These are phyloP conservation scores for Solanum sparsipilum DNA, from an alignment of 257 asterid species.

Conservation along the genomic window DNA sequence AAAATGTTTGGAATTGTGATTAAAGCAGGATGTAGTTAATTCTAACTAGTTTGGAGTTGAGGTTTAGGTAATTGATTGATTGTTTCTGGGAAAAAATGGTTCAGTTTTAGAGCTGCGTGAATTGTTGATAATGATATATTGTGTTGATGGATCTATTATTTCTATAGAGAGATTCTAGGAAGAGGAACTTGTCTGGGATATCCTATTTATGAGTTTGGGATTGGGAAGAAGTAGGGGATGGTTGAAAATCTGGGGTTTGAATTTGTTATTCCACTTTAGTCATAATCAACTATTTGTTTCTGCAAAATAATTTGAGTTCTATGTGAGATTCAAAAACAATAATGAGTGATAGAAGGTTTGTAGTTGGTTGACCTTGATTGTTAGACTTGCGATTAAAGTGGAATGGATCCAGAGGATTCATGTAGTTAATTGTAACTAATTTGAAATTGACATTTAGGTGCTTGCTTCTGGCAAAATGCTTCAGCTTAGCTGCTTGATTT, in stretches of 20 bases:
- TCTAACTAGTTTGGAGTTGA: not conserved
- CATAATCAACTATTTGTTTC: not conserved
- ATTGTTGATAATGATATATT: not conserved
- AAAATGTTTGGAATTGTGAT: not conserved
- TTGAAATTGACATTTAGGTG: not conserved
- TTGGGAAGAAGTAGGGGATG: not conserved
- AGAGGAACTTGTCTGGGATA: not conserved
- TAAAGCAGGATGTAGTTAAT: not conserved
- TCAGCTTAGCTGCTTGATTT: not conserved
- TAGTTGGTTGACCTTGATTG: not conserved
- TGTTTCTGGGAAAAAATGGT: not conserved
- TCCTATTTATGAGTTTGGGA: not conserved
- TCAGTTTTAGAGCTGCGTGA: not conserved
- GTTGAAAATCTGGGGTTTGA: not conserved
- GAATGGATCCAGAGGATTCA: not conserved
- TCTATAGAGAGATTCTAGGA: not conserved
- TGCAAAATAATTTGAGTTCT: not conserved
- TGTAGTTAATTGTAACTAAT: not conserved
- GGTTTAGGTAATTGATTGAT: not conserved
- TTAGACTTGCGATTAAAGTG: not conserved
- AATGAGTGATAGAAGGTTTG: not conserved
- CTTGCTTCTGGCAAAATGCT: not conserved
- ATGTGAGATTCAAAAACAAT: not conserved
- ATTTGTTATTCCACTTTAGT: not conserved
- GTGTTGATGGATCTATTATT: not conserved